Conservation (phyloP, 1,139 yeast genomes). For the Hanseniaspora sp. region DNA sequence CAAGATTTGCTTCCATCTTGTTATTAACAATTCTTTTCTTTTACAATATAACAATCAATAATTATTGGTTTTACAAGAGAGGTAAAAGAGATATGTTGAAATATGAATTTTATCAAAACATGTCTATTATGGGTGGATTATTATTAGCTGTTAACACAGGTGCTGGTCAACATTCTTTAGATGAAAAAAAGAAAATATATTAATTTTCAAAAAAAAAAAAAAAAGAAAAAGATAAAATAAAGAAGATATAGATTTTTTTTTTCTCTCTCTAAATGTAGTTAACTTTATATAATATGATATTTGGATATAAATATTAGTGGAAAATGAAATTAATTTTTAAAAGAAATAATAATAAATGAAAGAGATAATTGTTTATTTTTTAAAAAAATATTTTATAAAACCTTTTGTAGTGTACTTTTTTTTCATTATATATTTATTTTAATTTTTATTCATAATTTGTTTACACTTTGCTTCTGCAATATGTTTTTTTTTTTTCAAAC, state of each 20-base stretch:
- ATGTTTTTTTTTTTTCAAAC: too few species aligned
- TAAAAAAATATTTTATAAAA: too few species aligned
- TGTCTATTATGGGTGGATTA: conserved; percentile 90
- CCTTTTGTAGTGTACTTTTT: too few species aligned
- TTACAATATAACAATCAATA: conserved; percentile 72
- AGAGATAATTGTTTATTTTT: too few species aligned
- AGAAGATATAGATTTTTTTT: background rate
- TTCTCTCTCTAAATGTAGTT: background rate
- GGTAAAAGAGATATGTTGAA: conserved; percentile 77
- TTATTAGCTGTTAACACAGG: conserved; percentile 87
- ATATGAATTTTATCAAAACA: conserved; percentile 89
- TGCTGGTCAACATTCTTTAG: conserved; percentile 88
- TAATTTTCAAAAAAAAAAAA: conserved; percentile 24
- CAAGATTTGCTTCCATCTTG: conserved; percentile 75
- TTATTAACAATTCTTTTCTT: conserved; percentile 62
- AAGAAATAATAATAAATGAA: too few species aligned
- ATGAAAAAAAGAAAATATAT: conserved; percentile 91
- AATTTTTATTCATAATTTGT: too few species aligned
- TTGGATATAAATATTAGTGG: too few species aligned
- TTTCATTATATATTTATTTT: too few species aligned
- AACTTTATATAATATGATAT: too few species aligned
- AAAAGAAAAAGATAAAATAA: background rate
- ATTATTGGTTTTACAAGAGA: conserved; percentile 72
- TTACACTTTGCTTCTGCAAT: too few species aligned
- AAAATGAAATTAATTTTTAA: too few species aligned